A percentile compares a stretch with the other conserved stretches of the same genome.
Evolutionary conservation across 495 filamentous ascomycete genomes (phyloP).

Genomic region (Cudoniella acicularis): DNA sequence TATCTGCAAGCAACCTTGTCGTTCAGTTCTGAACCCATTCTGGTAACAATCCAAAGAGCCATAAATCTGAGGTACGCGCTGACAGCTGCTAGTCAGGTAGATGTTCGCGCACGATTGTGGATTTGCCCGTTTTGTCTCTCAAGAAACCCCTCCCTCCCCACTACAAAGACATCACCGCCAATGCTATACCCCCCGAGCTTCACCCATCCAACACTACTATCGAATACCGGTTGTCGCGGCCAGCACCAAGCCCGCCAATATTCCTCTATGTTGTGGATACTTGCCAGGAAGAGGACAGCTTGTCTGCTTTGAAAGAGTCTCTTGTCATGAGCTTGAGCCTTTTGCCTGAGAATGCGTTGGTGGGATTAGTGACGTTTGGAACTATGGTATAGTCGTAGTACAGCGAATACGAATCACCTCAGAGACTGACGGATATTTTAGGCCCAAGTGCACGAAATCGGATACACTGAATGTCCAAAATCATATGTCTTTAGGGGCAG

Average conservation of each 20-base stretch:
- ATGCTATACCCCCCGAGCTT: conserved; percentile 91
- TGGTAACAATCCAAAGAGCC: conserved; percentile 57
- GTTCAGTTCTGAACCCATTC: conserved; percentile 95
- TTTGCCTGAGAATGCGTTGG: conserved; percentile 87
- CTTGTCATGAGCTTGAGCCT: conserved; percentile 96
- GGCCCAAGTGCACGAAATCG: conserved; percentile 97
- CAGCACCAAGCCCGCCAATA: conserved; percentile 90
- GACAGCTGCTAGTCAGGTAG: conserved; percentile 69
- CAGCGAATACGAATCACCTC: too few species aligned
- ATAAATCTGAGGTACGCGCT: conserved; percentile 8
- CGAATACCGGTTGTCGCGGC: conserved; percentile 90
- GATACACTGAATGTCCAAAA: conserved; percentile 96
- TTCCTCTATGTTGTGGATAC: conserved; percentile 98
- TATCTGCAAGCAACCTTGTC: conserved; percentile 93
- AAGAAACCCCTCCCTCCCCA: conserved; percentile 92
- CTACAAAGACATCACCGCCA: conserved; percentile 97
- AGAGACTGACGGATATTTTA: conserved; percentile 28
- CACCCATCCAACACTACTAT: conserved; percentile 94
- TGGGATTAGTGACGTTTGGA: conserved; percentile 92
- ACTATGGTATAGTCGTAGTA: too few species aligned
- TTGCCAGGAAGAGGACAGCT: conserved; percentile 96
- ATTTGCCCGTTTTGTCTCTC: conserved; percentile 98
- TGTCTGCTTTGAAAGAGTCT: conserved; percentile 93
- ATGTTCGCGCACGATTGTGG: conserved; percentile 92
- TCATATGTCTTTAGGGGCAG: conserved; percentile 99